Evolutionary conservation across 805 yeast genomes (phyloP).

Genomic region (Ogataea glucozyma): DNA sequence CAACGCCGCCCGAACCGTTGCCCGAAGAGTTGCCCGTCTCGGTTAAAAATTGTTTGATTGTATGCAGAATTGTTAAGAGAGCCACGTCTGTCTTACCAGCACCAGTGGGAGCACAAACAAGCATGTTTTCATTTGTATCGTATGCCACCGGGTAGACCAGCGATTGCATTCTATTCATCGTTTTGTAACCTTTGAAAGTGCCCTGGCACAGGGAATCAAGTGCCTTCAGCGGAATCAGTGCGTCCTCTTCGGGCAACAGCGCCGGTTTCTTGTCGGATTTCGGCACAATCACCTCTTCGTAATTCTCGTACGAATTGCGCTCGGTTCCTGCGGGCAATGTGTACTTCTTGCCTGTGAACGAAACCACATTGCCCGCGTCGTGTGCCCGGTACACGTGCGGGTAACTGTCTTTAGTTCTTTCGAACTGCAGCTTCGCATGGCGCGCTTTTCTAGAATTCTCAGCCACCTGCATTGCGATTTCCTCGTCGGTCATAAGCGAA

Average conservation of each 20-base stretch:
- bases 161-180: conserved; percentile 85
- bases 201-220: conserved; percentile 80
- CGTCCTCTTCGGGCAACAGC: conserved; percentile 43
- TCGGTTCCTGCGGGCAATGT: conserved; percentile 81
- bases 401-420: conserved; percentile 51
- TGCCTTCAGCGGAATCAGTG: conserved; percentile 57
- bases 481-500: conserved; percentile 50
- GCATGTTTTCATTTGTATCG: conserved; percentile 89
- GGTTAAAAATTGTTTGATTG: conserved; percentile 69
- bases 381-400: conserved; percentile 85
- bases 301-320: conserved; percentile 51
- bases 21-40: conserved; percentile 49
- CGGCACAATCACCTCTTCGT: conserved; percentile 85
- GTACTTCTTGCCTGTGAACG: conserved; percentile 78
- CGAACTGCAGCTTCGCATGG: conserved; percentile 50
- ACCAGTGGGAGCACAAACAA: conserved; percentile 97
- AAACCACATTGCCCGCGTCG: conserved; percentile 67
- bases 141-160: conserved; percentile 91
- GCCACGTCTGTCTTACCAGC: conserved; percentile 98
- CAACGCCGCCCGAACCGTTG: too few relatives aligned
- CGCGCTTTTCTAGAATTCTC: conserved; percentile 51
- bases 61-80: conserved; percentile 71
- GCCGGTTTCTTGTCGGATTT: conserved; percentile 53
- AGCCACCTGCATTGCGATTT: conserved; percentile 53
- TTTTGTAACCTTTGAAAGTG: conserved; percentile 76